Base-by-base conservation (phyloP, 75 land plant species). In the Pinus taeda region DNA sequence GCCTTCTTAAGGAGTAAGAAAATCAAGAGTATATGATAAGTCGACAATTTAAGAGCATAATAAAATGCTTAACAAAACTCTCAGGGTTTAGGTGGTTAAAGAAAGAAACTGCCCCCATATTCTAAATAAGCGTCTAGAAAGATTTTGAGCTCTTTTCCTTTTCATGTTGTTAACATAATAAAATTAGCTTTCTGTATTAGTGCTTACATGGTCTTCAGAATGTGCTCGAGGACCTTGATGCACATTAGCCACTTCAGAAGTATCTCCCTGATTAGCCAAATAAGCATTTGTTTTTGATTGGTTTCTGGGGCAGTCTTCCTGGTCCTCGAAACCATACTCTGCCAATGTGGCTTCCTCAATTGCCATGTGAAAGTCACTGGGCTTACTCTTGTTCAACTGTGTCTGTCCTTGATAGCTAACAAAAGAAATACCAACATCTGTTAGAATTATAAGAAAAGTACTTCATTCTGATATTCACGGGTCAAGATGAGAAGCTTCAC, bases 261-360 rank as follows among this genome's bases (percentile, higher is more conserved):
- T 18, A 53, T 72, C 21, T 72, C 30, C 74, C 45, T 72, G 12
- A 55, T 15, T 72, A 55, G 56, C 37, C 7, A 67, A 42, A 36
- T 49, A 30, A 67, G 39, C n/a, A 26, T 39, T 6, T 36, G 39
- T n/a, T 15, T 30, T 33, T 37, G 20, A 37, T 67, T 67, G 45
- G 4, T 8, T 67, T 67, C 71, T 37, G 71, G 45, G 24, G 57
- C 74, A 22, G 57, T 72, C 14, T 22, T 72, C 74, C 12, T 55
- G 70, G 4, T 78, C 83, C 39, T 78, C 81, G 59, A 90, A 91
- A 57, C 92, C 93, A 63, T 82, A 65, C 60, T 93, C 98, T 73
- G 92, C 95, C 73, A 95, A 61, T 61, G 87, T 78, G 17, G 99
- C 99, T 77, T 97, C 99, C 73, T 88, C 87, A 57, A 92, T 84